Evolutionary conservation across 352 stramenopile species (phyloP), one percentile per base, ranked within the genome.

Genomic region (Phytophthora kernoviae): DNA sequence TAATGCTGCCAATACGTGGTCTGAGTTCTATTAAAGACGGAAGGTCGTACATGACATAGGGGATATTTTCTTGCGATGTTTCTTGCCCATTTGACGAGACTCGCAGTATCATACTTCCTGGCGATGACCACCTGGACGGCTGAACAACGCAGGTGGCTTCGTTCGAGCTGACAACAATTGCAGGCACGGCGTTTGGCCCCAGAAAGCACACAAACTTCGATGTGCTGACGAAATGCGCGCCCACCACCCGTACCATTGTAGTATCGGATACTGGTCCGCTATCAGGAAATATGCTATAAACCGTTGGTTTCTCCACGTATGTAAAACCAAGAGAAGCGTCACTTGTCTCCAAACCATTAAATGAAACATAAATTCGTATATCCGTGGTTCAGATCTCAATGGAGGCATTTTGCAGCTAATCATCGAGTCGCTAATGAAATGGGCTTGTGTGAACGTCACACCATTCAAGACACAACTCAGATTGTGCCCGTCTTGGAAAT

Each of bases 41-140:
- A 9, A 60, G 43, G 6, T 71, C 39, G 39, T 80, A 84, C 34
- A 81, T 70, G 22, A 63, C 37, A 20, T 78, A 84, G 1, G 36
- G 26, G 0, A 78, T 5, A 0, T n/a, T 45, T 45, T 73, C 57
- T 15, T 37, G 24, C 1, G 65, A 69, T 48, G 59, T 55, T 9
- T 76, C 72, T 26, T 80, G 75, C 3, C 66, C 69, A 50, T 81
- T 81, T 0, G 57, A 69, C 3, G 75, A 81, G 46, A 78, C 76
- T 40, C 27, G 34, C 27, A 84, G 54, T 0, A n/a, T 3, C 3
- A 47, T 27, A 7, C 5, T 15, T 5, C 66, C 65, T 27, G 45
- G 21, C 6, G 36, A 33, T 15, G 48, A 2, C 63, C 58, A 77
- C 51, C 24, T 58, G 0, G 54, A 60, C 11, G 70, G 46, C 18